These are phyloP conservation scores for Podaxis sp. DNA, from an alignment of 768 basidiomycete species.

Conservation along the genomic window DNA sequence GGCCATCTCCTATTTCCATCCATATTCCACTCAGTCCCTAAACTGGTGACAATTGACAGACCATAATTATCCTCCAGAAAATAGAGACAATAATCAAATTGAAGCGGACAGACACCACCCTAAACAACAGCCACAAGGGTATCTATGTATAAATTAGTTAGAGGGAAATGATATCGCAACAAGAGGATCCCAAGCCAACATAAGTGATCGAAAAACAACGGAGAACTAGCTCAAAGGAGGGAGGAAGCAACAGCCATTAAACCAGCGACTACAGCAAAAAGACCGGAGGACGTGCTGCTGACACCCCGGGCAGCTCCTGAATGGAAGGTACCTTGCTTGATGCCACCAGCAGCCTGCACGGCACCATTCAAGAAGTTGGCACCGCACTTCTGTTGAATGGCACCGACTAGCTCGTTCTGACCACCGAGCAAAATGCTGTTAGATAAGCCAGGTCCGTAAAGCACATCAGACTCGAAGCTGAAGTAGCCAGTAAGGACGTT, in stretches of 20 bases:
- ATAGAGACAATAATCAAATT: background rate
- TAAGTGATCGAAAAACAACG: background rate
- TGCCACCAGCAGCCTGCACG: conserved; percentile 65
- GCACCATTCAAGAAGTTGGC: conserved; percentile 64
- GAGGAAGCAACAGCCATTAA: conserved; percentile 8
- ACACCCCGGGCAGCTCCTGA: conserved; percentile 24
- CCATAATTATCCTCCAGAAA: background rate
- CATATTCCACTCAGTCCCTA: background rate
- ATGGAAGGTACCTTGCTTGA: conserved; percentile 27
- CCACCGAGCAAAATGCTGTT: conserved; percentile 63
- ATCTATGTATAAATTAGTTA: conserved; percentile 15
- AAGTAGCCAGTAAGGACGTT: conserved; percentile 76
- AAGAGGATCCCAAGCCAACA: background rate
- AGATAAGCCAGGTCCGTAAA: conserved; percentile 74
- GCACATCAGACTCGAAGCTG: conserved; percentile 63
- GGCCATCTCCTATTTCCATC: background rate
- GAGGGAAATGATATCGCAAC: conserved; percentile 4
- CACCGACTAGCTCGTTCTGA: conserved; percentile 66
- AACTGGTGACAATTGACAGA: background rate
- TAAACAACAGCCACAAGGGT: conserved; percentile 6
- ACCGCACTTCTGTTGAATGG: conserved; percentile 65
- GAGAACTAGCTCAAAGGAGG: conserved; percentile 8
- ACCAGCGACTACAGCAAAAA: conserved; percentile 26
- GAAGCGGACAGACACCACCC: conserved; percentile 1
- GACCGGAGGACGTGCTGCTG: conserved; percentile 19